Conservation (phyloP, 441 rosid genomes). For the Erodium trifolium region DNA sequence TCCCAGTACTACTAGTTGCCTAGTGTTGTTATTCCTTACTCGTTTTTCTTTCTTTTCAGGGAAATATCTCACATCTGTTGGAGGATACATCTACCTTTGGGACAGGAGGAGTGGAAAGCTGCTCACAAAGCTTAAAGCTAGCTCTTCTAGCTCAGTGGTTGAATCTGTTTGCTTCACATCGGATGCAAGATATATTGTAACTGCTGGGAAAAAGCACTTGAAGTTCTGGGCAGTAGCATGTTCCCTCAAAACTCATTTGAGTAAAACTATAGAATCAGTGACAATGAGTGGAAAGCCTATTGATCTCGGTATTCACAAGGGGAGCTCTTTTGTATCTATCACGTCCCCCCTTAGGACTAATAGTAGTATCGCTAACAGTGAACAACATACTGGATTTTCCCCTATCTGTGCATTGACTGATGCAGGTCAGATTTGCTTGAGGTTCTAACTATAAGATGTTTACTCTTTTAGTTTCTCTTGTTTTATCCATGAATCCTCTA, state of each 20-base stretch:
- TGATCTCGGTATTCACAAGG: conserved; percentile 52
- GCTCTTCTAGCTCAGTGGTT: conserved; percentile 38
- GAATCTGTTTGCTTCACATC: conserved; percentile 62
- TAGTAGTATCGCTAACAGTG: conserved; percentile 20
- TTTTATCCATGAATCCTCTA: conserved; percentile 14
- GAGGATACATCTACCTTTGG: conserved; percentile 80
- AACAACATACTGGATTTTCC: conserved; percentile 29
- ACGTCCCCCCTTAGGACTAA: conserved; percentile 32
- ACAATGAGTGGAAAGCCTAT: conserved; percentile 50
- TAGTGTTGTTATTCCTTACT: neutral
- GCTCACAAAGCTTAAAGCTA: conserved; percentile 66
- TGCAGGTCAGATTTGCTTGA: conserved; percentile 41
- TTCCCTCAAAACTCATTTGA: conserved; percentile 45
- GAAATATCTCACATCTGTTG: conserved; percentile 65
- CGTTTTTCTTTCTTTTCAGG: conserved; percentile 30
- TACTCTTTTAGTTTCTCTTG: conserved; percentile 18
- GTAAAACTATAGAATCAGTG: conserved; percentile 31
- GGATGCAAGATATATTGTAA: conserved; percentile 53
- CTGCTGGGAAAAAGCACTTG: conserved; percentile 78
- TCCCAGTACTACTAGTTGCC: neutral
- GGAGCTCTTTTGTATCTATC: conserved; percentile 57
- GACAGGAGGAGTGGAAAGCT: conserved; percentile 54
- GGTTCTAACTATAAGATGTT: conserved; percentile 19
- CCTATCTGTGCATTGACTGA: conserved; percentile 55
- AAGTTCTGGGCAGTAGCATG: conserved; percentile 63